Evolutionary conservation across 495 filamentous ascomycete genomes (phyloP).

Genomic region (Parachaetomium inaequale): DNA sequence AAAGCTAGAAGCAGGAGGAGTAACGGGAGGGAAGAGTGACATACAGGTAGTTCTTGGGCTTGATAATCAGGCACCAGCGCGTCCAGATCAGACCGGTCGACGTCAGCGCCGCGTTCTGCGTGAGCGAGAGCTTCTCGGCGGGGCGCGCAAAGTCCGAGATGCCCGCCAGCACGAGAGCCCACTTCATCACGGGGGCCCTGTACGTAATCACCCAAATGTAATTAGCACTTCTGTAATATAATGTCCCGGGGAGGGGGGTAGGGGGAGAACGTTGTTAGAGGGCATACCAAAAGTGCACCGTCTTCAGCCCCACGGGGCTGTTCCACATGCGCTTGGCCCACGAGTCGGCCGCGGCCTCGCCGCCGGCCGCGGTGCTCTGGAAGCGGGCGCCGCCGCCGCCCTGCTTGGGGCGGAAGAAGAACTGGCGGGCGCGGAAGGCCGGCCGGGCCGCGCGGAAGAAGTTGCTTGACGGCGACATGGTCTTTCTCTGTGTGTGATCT

Average conservation of each 20-base stretch:
- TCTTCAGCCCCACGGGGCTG: slow-evolving; percentile 85
- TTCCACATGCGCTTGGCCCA: slow-evolving; percentile 75
- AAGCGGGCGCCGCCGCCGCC: slow-evolving; percentile 53
- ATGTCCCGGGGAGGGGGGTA: neutral
- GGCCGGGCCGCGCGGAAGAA: slow-evolving; percentile 52
- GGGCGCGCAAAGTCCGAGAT: slow-evolving; percentile 88
- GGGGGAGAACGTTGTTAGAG: neutral
- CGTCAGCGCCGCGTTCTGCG: slow-evolving; percentile 83
- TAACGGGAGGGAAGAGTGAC: slow-evolving; percentile 28
- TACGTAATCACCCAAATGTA: neutral
- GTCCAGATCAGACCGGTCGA: slow-evolving; percentile 97
- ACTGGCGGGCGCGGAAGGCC: slow-evolving; percentile 40
- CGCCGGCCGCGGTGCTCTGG: slow-evolving; percentile 57
- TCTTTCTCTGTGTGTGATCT: neutral
- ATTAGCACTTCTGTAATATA: neutral
- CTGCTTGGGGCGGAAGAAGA: slow-evolving; percentile 52
- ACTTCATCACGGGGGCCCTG: slow-evolving; percentile 98
- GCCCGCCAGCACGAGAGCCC: slow-evolving; percentile 87
- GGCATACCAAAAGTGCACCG: slow-evolving; percentile 88
- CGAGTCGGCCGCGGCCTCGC: slow-evolving; percentile 51
- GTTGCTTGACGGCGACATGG: slow-evolving; percentile 38
- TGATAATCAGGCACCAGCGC: slow-evolving; percentile 96
- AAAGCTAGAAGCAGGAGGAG: neutral
- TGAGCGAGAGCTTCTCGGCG: slow-evolving; percentile 85
- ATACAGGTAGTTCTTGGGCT: slow-evolving; percentile 83